Evolutionary conservation across 371 early-diverging fungal genomes (phyloP), one percentile per base, ranked within the genome.

Genomic region (Blakeslea trispora): DNA sequence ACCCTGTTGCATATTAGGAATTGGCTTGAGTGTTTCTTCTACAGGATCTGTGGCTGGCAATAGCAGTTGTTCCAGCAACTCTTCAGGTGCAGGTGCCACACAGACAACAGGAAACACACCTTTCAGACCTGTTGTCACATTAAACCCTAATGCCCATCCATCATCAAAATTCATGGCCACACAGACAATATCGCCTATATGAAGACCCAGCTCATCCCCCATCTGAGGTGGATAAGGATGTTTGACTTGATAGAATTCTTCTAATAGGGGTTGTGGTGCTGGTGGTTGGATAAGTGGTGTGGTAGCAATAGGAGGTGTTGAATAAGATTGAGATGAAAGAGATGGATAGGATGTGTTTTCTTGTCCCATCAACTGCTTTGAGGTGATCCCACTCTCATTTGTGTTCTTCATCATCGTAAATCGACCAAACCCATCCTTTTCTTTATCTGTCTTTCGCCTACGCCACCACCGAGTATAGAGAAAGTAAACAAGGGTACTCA

Each of bases 81-180:
- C 72, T 21, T 57, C 63, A 35, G 74, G 65, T 9, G 68, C 66
- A 39, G 69, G 71, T 35, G 69, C 43, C 1, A 87, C 81, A 61
- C 88, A 88, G 6, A 84, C 83, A 14, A 86, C 49, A 5, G 91
- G 91, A 71, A 91, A 91, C 8, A 85, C 89, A 11, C 91, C 91
- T 45, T 75, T 76, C 23, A 74, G 68, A 9, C 85, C 83, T 1
- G 89, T 84, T 43, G 78, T 77, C 49, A 83, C 81, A 74, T 88
- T 89, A 42, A 76, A 71, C 3, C 90, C 90, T 8, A 87, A 74
- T 15, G 82, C 90, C 90, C 90, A 89, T 1, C 87, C 87, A 60
- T 89, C 89, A 53, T 85, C 85, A 61, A 85, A 88, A 34, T 67
- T 72, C 45, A 72, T 58, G 28, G 77, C 75, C 10, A 91, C 73